Percentiles rank a stretch among this genome's conserved stretches.
Evolutionary conservation across 331 rosid species (phyloP).

Genomic region (Dryas integrifolia): DNA sequence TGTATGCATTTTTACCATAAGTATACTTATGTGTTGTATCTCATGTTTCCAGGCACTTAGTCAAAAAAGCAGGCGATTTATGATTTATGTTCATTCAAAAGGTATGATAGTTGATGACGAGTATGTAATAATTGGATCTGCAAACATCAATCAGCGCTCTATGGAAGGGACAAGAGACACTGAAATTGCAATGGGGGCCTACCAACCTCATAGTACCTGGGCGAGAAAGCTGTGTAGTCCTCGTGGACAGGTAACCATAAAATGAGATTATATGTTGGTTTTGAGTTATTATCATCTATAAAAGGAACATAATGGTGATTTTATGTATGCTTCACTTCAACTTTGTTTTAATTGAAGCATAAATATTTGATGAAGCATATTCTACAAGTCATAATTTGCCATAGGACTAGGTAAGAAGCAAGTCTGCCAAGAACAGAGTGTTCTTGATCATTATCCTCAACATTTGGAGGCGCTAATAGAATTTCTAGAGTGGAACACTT

Average conservation of each 20-base stretch:
- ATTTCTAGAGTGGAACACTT: background rate
- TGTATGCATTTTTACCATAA: background rate
- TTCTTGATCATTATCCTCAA: background rate
- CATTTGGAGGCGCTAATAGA: background rate
- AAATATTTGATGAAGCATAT: background rate
- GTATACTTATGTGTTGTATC: conserved; percentile 20
- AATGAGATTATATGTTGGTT: background rate
- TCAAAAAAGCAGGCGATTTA: conserved; percentile 74
- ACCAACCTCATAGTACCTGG: conserved; percentile 85
- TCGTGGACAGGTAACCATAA: conserved; percentile 65
- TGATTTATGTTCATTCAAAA: conserved; percentile 97
- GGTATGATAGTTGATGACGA: conserved; percentile 98
- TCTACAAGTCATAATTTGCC: background rate
- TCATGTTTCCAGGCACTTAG: conserved; percentile 63
- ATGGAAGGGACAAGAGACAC: conserved; percentile 99
- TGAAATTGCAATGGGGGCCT: conserved; percentile 97
- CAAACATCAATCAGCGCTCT: conserved; percentile 97
- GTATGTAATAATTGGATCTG: conserved; percentile 87
- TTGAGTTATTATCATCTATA: background rate
- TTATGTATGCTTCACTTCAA: background rate
- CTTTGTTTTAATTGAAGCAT: background rate
- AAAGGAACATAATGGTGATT: background rate
- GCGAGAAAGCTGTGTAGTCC: conserved; percentile 65
- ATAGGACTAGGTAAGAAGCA: background rate
- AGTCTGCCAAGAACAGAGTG: background rate